Evolutionary conservation across 2,329 filamentous ascomycete genomes (phyloP), one percentile per base, ranked within the genome.

Genomic region (Aspergillus versicolor): DNA sequence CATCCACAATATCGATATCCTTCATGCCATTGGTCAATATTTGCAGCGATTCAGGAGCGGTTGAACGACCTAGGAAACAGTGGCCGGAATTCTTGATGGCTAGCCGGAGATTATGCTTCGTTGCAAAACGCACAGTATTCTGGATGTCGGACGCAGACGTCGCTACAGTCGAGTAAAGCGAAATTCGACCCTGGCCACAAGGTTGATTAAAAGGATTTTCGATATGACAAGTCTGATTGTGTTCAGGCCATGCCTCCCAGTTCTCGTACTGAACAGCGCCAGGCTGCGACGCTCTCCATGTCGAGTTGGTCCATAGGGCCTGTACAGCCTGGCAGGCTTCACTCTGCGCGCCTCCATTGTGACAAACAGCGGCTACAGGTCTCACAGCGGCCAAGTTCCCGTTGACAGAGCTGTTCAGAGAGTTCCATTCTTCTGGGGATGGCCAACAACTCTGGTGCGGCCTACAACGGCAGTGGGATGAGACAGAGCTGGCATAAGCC

Each of bases 361-460:
- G 70, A 42, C 74, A 76, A 9, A 70, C 64, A 17, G 59, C 57
- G 7, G 67, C 73, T 2, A 68, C 61, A 2, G 74, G 74, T 2
- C 63, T 63, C 5, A 72, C 68, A n/a, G 67, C 64, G 12, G 75
- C 61, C 21, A 78, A 66, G 48, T 70, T 69, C 2, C 75, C 75
- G 11, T 67, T 61, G 21, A 77, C 61, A 4, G 75, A 71, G 15
- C 56, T 52, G 52, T 78, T 78, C 32, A 79, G 64, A 1, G 60
- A 46, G 4, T 63, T 59, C 76, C 76, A 78, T 44, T 73, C 62
- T 2, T 68, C 52, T 5, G 52, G 21, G 1, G 69, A 66, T 2
- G 76, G 76, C 75, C 76, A 79, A 60, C 75, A 78, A 17, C 38
- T 54, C 46, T 75, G 63, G 40, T 63, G 47, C 6, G 67, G 68